phyloP scores from a whole-genome alignment of 1,284 basidiomycete genomes.

The Ceratobasidium sp. region DNA sequence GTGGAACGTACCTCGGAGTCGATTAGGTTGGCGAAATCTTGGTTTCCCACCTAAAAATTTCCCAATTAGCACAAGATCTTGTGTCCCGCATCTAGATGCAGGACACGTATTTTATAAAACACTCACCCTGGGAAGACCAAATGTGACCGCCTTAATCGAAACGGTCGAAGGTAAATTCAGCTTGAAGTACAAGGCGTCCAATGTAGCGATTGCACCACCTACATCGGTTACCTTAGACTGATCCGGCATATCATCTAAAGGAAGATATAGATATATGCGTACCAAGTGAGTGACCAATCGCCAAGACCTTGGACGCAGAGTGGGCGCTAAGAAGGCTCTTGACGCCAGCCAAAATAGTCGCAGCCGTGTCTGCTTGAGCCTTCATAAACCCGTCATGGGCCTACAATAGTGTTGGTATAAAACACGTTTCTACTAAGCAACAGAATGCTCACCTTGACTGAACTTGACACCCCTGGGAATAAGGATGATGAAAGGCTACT shows the following conservation, averaged over 20 bases:
- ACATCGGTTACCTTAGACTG: neutral
- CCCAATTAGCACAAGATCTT: neutral
- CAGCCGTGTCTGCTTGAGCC: constrained; percentile 5
- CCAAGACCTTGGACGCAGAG: constrained; percentile 32
- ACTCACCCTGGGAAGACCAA: constrained; percentile 52
- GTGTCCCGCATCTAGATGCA: too few relatives aligned
- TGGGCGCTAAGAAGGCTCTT: constrained; percentile 37
- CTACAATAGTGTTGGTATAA: neutral
- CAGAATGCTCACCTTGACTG: constrained; percentile 9
- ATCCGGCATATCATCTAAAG: neutral
- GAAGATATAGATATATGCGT: constrained; percentile 20
- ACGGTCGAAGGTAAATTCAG: constrained; percentile 41
- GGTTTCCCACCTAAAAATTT: constrained; percentile 42
- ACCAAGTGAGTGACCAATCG: constrained; percentile 41
- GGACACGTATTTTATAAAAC: too few relatives aligned
- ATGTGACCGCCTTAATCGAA: constrained; percentile 36
- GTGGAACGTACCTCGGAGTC: constrained; percentile 17
- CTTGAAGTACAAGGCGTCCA: constrained; percentile 51
- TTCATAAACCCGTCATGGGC: constrained; percentile 19
- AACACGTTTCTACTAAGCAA: neutral
- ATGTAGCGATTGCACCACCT: constrained; percentile 59
- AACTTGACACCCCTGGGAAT: constrained; percentile 27
- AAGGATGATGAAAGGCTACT: neutral
- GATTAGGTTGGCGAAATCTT: constrained; percentile 40
- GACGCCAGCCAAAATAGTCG: constrained; percentile 25